These are phyloP conservation scores for Orbilia quercus DNA, from an alignment of 2,329 filamentous ascomycete genomes.

Conservation along the genomic window DNA sequence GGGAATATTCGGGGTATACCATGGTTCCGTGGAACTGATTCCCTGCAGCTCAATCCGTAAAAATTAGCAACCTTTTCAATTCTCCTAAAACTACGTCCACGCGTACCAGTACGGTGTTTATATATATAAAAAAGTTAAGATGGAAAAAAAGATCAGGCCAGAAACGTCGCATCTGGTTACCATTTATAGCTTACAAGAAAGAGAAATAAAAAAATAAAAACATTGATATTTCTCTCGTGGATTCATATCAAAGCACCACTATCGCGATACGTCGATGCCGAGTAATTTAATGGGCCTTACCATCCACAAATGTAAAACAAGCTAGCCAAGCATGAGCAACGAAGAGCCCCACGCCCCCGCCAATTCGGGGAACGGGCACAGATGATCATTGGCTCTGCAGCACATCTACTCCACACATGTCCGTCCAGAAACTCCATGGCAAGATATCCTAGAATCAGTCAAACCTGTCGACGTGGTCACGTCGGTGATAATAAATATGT, in stretches of 20 bases:
- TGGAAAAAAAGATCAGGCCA: too few relatives aligned
- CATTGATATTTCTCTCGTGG: too few relatives aligned
- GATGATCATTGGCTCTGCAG: slow-evolving; percentile 6
- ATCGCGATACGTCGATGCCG: slow-evolving; percentile 28
- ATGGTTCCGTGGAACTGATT: background rate
- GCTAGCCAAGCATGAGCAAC: too few relatives aligned
- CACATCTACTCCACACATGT: background rate
- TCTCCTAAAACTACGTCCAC: background rate
- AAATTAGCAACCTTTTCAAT: slow-evolving; percentile 3
- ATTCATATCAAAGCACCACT: too few relatives aligned
- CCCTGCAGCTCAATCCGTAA: background rate
- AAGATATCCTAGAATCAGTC: background rate
- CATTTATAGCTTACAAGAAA: too few relatives aligned
- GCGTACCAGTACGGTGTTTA: background rate
- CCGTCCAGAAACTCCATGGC: too few relatives aligned
- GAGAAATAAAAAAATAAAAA: too few relatives aligned
- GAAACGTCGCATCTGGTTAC: too few relatives aligned
- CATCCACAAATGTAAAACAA: too few relatives aligned
- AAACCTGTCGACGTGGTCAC: slow-evolving; percentile 44
- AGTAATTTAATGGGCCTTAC: too few relatives aligned
- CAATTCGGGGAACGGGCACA: slow-evolving; percentile 19
- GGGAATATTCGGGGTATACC: background rate
- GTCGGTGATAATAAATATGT: slow-evolving; percentile 9
- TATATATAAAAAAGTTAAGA: too few relatives aligned
- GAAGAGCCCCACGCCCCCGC: slow-evolving; percentile 12